Evolutionary conservation across 345 rosid species (phyloP), one percentile per base, ranked within the genome.

Genomic region (Mangifera indica): DNA sequence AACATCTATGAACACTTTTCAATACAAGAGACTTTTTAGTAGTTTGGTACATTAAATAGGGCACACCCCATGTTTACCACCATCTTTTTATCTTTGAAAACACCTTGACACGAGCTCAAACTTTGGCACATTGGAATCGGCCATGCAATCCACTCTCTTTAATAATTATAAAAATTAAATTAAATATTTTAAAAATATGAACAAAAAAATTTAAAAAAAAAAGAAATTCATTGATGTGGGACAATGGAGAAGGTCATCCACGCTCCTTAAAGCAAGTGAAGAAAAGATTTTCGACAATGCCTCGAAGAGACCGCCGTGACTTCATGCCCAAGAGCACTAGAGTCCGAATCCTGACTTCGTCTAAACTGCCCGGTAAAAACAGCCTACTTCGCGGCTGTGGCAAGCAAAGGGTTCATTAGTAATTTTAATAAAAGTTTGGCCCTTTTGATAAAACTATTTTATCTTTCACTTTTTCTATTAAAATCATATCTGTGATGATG

Each of bases 311-410:
- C 71, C 63, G 68, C 24, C 54, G 10, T 18, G 55, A 57, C 57
- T 32, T 37, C n/a, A 7, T 53, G 55, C 46, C 21, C 55, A n/a
- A n/a, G 17, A 20, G 25, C 64, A 14, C 45, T 1, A 6, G 18
- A 5, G 44, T 54, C 44, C 59, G 5, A 22, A n/a, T 40, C 20
- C 12, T 7, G 34, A 6, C 34, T 74, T 71, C 71, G 74, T 74
- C 81, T 32, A 62, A 45, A 68, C 20, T 60, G 45, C 58, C 60
- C 81, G 61, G 55, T 22, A 10, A 64, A 64, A 63, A 67, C 40
- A 10, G 59, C 42, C 63, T 48, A 0, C 11, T 59, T 49, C 20
- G 18, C 13, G 4, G 34, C 6, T 49, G 11, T n/a, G 4, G 4
- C 3, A 29, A 29, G 32, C 3, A 13, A 14, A 51, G 78, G 78